phyloP scores from a whole-genome alignment of 768 basidiomycete species.

The Mrakia hoshinonis region DNA sequence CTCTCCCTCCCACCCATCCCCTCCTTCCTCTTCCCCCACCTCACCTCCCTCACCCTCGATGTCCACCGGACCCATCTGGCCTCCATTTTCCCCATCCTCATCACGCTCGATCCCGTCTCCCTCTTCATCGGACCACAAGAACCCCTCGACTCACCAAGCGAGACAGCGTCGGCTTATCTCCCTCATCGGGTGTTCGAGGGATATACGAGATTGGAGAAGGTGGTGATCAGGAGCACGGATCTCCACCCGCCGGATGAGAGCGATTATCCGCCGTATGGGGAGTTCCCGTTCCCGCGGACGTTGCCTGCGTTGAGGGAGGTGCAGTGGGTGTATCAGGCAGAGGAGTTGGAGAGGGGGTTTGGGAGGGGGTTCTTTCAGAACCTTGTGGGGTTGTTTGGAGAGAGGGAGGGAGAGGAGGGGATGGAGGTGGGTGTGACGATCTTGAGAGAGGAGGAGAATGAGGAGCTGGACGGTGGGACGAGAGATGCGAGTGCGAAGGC shows the following conservation, averaged over 20 bases:
- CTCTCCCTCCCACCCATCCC: no score
- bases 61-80: not conserved
- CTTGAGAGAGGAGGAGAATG: no score
- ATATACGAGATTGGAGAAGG: not conserved
- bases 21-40: conserved; percentile 10
- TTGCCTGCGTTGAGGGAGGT: not conserved
- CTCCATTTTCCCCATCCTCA: conserved; percentile 9
- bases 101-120: not conserved
- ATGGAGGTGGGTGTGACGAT: not conserved
- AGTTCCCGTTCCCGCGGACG: not conserved
- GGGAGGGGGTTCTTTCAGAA: not conserved
- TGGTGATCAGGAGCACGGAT: not conserved
- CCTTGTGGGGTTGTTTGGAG: not conserved
- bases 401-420: not conserved
- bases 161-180: conserved; percentile 1
- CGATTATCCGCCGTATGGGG: not conserved
- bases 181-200: not conserved
- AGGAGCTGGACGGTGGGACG: no score
- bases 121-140: not conserved
- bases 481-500: no score
- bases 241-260: not conserved
- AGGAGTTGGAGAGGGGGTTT: not conserved
- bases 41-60: conserved; percentile 1
- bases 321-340: not conserved
- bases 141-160: not conserved